Conservation (phyloP, 2,329 filamentous ascomycete genomes). For the Neofusicoccum parvum region DNA sequence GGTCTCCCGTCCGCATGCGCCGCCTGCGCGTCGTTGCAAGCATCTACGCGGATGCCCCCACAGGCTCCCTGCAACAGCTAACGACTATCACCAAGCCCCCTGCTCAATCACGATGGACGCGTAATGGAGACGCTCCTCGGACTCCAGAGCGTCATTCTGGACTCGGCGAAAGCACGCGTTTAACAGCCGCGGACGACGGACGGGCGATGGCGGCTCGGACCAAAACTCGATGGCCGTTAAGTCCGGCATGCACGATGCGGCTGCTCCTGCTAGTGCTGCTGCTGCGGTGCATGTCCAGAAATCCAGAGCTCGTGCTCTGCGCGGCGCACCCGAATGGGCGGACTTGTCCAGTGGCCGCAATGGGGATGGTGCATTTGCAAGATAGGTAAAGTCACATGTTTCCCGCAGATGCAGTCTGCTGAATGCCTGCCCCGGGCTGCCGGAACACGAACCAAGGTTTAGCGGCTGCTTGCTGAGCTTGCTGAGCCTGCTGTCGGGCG, state of each 20-base stretch:
- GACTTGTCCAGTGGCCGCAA: background rate
- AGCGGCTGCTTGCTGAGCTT: constrained; percentile 5
- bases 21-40: background rate
- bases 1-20: background rate
- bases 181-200: background rate
- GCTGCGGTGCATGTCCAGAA: background rate
- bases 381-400: constrained; percentile 13
- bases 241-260: background rate
- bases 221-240: constrained; percentile 5
- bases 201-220: background rate
- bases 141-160: background rate
- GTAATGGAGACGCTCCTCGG: background rate
- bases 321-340: background rate
- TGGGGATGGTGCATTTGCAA: background rate
- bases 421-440: constrained; percentile 2
- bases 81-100: background rate
- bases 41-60: background rate
- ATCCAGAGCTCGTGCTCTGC: constrained; percentile 1
- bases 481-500: constrained; percentile 4
- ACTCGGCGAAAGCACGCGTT: background rate
- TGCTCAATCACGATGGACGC: background rate
- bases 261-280: background rate
- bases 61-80: background rate
- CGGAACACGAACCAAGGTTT: constrained; percentile 3
- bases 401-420: constrained; percentile 11